Evolutionary conservation across 2,329 filamentous ascomycete species (phyloP).

Genomic region (Sodiomyces alkalinus): DNA sequence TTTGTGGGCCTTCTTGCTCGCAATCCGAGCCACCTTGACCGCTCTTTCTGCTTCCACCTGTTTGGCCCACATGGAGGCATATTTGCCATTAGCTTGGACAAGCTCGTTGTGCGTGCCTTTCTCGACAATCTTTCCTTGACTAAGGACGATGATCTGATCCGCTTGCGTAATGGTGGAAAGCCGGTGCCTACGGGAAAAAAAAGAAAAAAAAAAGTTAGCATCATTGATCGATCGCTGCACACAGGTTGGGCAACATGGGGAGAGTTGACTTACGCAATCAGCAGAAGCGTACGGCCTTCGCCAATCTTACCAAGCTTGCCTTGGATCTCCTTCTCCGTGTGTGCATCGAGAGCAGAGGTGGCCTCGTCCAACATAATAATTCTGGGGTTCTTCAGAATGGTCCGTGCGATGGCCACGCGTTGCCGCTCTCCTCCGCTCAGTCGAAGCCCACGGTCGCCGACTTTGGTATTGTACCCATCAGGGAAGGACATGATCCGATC

Average conservation of each 20-base stretch:
- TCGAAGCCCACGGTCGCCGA: conserved; percentile 76
- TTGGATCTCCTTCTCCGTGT: conserved; percentile 89
- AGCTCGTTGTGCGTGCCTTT: conserved; percentile 67
- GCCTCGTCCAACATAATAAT: conserved; percentile 92
- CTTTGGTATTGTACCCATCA: conserved; percentile 76
- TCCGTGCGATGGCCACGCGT: conserved; percentile 82
- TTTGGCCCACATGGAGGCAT: conserved; percentile 78
- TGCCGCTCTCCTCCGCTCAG: conserved; percentile 89
- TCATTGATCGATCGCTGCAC: no score
- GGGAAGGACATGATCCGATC: conserved; percentile 84
- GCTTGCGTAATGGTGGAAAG: conserved; percentile 76
- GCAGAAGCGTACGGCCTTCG: conserved; percentile 76
- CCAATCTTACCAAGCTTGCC: conserved; percentile 69
- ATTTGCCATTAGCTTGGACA: conserved; percentile 53
- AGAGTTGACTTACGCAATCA: conserved; percentile 91
- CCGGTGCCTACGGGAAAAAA: conserved; percentile 41
- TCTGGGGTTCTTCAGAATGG: conserved; percentile 79
- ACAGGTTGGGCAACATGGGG: conserved; percentile 17
- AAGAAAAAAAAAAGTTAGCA: conserved; percentile 11
- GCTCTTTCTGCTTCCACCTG: conserved; percentile 68
- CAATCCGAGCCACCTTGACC: conserved; percentile 38
- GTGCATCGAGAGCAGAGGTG: conserved; percentile 78
- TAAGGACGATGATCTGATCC: conserved; percentile 69
- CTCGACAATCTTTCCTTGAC: conserved; percentile 63
- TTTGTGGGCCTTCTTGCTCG: conserved; percentile 25